Base-by-base conservation (phyloP, 441 rosid species). In the Bocquillonia castaneifolia region DNA sequence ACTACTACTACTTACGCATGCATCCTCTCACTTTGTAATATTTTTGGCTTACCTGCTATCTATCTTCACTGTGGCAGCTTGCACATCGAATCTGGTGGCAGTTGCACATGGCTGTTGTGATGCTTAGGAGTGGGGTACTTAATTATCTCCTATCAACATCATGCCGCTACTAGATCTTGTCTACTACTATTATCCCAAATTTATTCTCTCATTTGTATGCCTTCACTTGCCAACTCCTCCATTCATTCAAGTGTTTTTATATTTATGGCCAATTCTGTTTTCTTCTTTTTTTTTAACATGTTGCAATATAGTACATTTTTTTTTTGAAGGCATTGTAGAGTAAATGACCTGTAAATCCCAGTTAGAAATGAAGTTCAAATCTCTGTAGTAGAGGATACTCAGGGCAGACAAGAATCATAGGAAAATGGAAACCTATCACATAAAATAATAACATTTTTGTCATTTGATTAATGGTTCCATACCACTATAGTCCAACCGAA, bases 11-110 rank as follows among this genome's bases (percentile, higher is more conserved):
- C n/a, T n/a, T n/a, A n/a, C n/a, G n/a, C n/a, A n/a, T n/a, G n/a
- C n/a, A n/a, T n/a, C n/a, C n/a, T n/a, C n/a, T n/a, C n/a, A n/a
- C n/a, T n/a, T n/a, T n/a, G n/a, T n/a, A n/a, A n/a, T n/a, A n/a
- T n/a, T n/a, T 69, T 57, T 29, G 67, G 40, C 55, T 69, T 47
- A 50, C 66, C 67, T 51, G 71, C 53, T 52, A 12, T 26, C 59
- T 36, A 36, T 10, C 32, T 31, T 18, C n/a, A n/a, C 7, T 1
- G 44, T 34, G 10, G 62, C 26, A 10, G 44, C 25, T n/a, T 36
- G 15, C 50, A 45, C 50, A 10, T n/a, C 18, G 52, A 48, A 29
- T 39, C n/a, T 1, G 9, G 48, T 37, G 15, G 47, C 42, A 54
- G 37, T 10, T 39, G 61, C 61, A 66, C 53, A 18, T 40, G 31